Evolutionary conservation across 1,284 basidiomycete genomes (phyloP).

Genomic region (Taiwanofungus camphoratus): DNA sequence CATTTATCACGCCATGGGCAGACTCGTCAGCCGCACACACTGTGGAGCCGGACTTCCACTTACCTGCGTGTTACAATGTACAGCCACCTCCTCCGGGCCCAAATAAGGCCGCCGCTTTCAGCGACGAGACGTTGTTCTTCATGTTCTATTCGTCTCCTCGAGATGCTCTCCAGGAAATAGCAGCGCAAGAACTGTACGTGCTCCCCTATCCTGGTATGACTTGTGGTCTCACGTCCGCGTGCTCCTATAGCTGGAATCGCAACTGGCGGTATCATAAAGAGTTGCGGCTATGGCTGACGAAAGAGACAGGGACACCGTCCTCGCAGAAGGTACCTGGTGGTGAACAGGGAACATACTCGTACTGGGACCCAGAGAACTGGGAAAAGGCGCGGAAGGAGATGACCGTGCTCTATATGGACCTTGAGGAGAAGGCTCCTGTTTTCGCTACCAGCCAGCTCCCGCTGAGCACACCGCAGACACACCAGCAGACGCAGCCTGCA

Average conservation of each 20-base stretch:
- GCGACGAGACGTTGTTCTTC: slow-evolving; percentile 97
- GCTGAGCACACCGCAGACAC: slow-evolving; percentile 32
- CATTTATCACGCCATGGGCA: slow-evolving; percentile 96
- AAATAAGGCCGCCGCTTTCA: slow-evolving; percentile 83
- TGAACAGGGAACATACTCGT: slow-evolving; percentile 86
- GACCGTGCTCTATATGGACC: slow-evolving; percentile 78
- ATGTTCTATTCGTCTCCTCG: slow-evolving; percentile 97
- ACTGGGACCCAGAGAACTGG: slow-evolving; percentile 91
- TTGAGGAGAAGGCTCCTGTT: slow-evolving; percentile 79
- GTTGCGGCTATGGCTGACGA: slow-evolving; percentile 91
- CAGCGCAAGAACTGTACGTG: slow-evolving; percentile 90
- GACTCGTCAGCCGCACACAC: slow-evolving; percentile 80
- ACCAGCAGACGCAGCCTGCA: slow-evolving; percentile 29
- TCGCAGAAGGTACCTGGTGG: slow-evolving; percentile 86
- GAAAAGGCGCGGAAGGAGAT: slow-evolving; percentile 82
- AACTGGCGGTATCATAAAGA: slow-evolving; percentile 99
- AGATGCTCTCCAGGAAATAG: slow-evolving; percentile 92
- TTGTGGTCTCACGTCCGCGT: background rate
- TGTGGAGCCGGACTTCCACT: slow-evolving; percentile 87
- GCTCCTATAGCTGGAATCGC: slow-evolving; percentile 70
- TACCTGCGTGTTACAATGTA: slow-evolving; percentile 93
- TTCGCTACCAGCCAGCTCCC: slow-evolving; percentile 52
- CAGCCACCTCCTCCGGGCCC: slow-evolving; percentile 87
- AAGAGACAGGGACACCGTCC: slow-evolving; percentile 79
- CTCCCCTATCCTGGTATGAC: background rate